Evolutionary conservation across 371 early-diverging fungal species (phyloP).

Genomic region (Mucor piriformis): DNA sequence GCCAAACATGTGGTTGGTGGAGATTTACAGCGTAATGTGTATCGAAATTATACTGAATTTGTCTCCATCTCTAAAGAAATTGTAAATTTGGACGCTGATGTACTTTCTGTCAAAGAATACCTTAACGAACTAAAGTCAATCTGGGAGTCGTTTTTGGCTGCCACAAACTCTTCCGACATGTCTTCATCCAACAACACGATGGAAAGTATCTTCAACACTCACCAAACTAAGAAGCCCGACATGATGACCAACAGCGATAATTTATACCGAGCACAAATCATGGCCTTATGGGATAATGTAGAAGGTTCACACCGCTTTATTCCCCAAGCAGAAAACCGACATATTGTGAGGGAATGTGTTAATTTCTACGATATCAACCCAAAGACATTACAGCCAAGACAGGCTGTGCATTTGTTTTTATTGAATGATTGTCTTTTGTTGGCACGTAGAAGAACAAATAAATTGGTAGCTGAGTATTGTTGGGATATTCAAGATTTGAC

Average conservation of each 20-base stretch:
- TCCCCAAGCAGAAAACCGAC: constrained; percentile 74
- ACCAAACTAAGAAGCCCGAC: constrained; percentile 24
- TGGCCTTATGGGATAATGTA: constrained; percentile 74
- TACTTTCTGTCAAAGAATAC: constrained; percentile 68
- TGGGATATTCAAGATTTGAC: constrained; percentile 76
- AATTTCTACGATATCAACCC: constrained; percentile 81
- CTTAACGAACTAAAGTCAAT: constrained; percentile 71
- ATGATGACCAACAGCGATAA: constrained; percentile 57
- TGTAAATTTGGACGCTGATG: constrained; percentile 76
- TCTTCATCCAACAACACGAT: constrained; percentile 5
- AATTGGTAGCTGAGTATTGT: constrained; percentile 81
- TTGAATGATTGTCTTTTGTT: constrained; percentile 83
- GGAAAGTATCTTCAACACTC: constrained; percentile 1
- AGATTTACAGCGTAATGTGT: constrained; percentile 89
- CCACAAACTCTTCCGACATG: constrained; percentile 38
- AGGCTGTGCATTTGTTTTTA: constrained; percentile 77
- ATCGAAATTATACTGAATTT: constrained; percentile 92
- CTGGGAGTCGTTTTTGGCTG: constrained; percentile 60
- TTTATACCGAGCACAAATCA: constrained; percentile 67
- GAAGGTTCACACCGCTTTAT: constrained; percentile 83
- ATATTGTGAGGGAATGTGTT: constrained; percentile 78
- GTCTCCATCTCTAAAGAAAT: constrained; percentile 95
- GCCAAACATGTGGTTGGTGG: constrained; percentile 80
- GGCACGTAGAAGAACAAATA: constrained; percentile 75
- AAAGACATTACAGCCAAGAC: constrained; percentile 71